These are phyloP conservation scores for Phytophthora foliorum DNA, from an alignment of 352 stramenopile species.

Conservation along the genomic window DNA sequence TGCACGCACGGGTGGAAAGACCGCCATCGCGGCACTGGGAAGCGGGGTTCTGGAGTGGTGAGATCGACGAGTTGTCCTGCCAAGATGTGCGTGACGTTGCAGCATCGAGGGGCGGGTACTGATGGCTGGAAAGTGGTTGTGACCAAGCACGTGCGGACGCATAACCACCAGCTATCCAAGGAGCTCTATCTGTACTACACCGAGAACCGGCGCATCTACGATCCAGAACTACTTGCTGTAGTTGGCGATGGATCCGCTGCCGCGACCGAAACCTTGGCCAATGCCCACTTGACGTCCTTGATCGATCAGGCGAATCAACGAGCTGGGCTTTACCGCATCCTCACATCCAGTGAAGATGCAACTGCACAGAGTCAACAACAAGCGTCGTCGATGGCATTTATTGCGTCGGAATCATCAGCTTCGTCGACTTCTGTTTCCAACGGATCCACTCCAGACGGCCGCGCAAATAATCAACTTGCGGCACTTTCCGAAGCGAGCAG, in stretches of 20 bases:
- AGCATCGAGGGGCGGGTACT: constrained; percentile 48
- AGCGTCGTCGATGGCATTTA: constrained; percentile 25
- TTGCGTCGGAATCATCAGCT: constrained; percentile 15
- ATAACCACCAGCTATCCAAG: constrained; percentile 82
- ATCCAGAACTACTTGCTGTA: constrained; percentile 66
- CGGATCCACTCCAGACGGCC: neutral
- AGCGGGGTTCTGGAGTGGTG: constrained; percentile 68
- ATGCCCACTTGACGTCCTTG: constrained; percentile 23
- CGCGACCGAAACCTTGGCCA: constrained; percentile 6
- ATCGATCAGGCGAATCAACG: constrained; percentile 34
- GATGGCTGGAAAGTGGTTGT: constrained; percentile 77
- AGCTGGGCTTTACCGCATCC: constrained; percentile 23
- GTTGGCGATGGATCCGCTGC: constrained; percentile 16
- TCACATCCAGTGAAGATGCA: constrained; percentile 23
- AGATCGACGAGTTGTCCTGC: constrained; percentile 75
- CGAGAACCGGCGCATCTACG: constrained; percentile 83
- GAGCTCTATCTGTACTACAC: constrained; percentile 82
- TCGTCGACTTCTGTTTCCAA: constrained; percentile 1
- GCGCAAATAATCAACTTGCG: constrained; percentile 18
- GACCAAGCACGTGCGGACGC: constrained; percentile 74
- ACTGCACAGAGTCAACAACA: constrained; percentile 22
- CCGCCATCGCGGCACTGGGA: constrained; percentile 68
- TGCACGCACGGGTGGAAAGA: constrained; percentile 87
- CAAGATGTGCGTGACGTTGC: constrained; percentile 85
- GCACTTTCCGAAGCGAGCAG: constrained; percentile 16